A percentile compares a stretch with the other conserved stretches of the same genome.
These are phyloP conservation scores for Metschnikowia colocasiae DNA, from an alignment of 805 yeast species.

Conservation along the genomic window DNA sequence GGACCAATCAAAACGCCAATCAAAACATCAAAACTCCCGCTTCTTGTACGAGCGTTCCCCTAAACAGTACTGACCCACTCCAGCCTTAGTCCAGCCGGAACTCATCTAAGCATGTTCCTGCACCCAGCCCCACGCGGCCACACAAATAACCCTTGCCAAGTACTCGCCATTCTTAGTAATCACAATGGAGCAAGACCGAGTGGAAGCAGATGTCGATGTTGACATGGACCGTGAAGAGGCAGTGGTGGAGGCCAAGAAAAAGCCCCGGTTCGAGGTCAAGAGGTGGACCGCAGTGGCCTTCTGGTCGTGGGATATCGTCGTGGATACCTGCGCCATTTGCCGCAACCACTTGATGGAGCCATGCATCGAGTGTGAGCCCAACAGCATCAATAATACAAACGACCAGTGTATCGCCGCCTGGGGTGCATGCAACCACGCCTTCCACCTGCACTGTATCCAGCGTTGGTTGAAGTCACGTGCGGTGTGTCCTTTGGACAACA, in stretches of 20 bases:
- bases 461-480: conserved; percentile 94
- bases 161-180: not conserved
- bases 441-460: conserved; percentile 94
- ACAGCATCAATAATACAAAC: conserved; percentile 50
- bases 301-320: conserved; percentile 97
- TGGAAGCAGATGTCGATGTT: conserved; percentile 7
- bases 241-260: conserved; percentile 25
- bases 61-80: too few relatives aligned
- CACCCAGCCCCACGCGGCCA: not conserved
- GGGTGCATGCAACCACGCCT: conserved; percentile 98
- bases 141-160: not conserved
- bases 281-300: conserved; percentile 99
- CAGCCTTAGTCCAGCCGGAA: too few relatives aligned
- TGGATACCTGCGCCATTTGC: conserved; percentile 97
- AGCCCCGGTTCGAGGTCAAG: conserved; percentile 85
- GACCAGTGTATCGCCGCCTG: conserved; percentile 92
- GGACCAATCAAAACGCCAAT: too few relatives aligned
- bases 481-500: conserved; percentile 93
- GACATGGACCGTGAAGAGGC: conserved; percentile 19
- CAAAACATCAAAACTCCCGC: too few relatives aligned
- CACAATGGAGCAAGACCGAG: conserved; percentile 6
- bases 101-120: not conserved
- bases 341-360: conserved; percentile 98
- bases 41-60: too few relatives aligned
- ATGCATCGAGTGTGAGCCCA: conserved; percentile 94